phyloP scores from a whole-genome alignment of 345 rosid genomes.

The Pugionium dolabratum region DNA sequence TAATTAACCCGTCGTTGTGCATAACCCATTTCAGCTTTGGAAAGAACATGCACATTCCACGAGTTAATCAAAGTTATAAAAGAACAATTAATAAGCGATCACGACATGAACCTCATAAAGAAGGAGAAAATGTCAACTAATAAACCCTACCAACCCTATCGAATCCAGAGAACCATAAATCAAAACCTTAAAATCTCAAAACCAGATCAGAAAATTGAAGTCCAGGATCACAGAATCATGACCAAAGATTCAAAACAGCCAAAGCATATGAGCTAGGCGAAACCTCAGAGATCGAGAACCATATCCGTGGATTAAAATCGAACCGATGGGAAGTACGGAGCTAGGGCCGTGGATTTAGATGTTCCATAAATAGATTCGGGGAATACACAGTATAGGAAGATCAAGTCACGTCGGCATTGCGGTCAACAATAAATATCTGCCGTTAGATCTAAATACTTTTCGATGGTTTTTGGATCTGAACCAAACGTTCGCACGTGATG shows the following conservation, averaged over 20 bases:
- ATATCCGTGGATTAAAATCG: background rate
- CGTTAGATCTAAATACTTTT: too few relatives aligned
- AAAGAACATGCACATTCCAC: background rate
- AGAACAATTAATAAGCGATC: slow-evolving; percentile 7
- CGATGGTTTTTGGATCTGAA: too few relatives aligned
- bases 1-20: background rate
- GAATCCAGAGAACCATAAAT: too few relatives aligned
- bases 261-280: background rate
- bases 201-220: slow-evolving; percentile 18
- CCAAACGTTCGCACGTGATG: too few relatives aligned
- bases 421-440: too few relatives aligned
- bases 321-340: too few relatives aligned
- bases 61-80: background rate
- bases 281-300: slow-evolving; percentile 33
- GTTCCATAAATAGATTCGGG: too few relatives aligned
- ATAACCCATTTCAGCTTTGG: background rate
- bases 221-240: background rate
- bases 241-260: background rate
- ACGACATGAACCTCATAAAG: background rate
- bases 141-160: too few relatives aligned
- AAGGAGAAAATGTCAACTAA: background rate
- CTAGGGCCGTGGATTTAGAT: too few relatives aligned
- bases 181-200: background rate
- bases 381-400: too few relatives aligned
- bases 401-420: too few relatives aligned